Conservation (phyloP, 345 rosid genomes). For the Reutealis trisperma region DNA sequence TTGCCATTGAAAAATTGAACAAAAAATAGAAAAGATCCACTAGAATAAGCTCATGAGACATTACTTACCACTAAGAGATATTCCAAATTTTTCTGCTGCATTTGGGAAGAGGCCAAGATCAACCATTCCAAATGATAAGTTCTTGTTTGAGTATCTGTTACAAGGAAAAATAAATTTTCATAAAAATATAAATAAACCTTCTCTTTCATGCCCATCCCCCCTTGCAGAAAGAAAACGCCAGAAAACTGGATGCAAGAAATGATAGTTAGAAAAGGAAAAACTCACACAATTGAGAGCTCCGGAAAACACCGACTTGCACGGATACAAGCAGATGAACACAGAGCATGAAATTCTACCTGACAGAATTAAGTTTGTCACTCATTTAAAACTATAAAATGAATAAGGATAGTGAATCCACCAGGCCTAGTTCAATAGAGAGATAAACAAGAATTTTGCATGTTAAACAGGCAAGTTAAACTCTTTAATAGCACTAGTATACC, state of each 20-base stretch:
- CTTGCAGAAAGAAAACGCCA: not conserved
- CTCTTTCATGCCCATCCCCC: not conserved
- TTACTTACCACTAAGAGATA: constrained; percentile 67
- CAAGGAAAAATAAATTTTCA: constrained; percentile 7
- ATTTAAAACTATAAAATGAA: not conserved
- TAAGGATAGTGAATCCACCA: not conserved
- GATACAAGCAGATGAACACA: constrained; percentile 55
- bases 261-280: not conserved
- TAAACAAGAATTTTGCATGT: not conserved
- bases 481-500: not conserved
- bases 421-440: not conserved
- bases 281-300: constrained; percentile 76
- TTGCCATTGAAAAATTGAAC: constrained; percentile 5
- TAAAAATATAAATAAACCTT: constrained; percentile 3
- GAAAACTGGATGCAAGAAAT: not conserved
- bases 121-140: constrained; percentile 77
- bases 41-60: not conserved
- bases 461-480: constrained; percentile 1
- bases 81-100: constrained; percentile 82
- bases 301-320: constrained; percentile 73
- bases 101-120: constrained; percentile 96
- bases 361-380: constrained; percentile 23
- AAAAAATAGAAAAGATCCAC: constrained; percentile 3
- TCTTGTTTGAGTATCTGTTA: constrained; percentile 75
- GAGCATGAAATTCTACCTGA: constrained; percentile 75